These are phyloP conservation scores for Phytophthora meadii DNA, from an alignment of 352 stramenopile species.

Conservation along the genomic window DNA sequence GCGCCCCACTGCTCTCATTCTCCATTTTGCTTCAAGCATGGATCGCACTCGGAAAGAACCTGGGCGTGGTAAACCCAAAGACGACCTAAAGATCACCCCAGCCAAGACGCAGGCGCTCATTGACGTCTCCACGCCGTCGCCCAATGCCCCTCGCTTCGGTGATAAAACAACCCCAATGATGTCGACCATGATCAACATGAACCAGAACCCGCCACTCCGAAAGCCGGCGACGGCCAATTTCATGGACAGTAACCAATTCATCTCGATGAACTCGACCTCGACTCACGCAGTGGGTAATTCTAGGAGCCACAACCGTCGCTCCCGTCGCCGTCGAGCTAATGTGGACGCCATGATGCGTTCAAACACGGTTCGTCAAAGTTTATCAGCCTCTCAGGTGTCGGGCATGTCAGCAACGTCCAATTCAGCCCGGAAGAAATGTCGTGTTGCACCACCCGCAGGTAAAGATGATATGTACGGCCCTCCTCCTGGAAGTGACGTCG, in stretches of 20 bases:
- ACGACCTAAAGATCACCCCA: conserved; percentile 56
- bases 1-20: conserved; percentile 6
- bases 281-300: conserved; percentile 39
- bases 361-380: conserved; percentile 59
- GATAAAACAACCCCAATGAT: conserved; percentile 27
- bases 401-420: conserved; percentile 35
- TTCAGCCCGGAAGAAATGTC: conserved; percentile 21
- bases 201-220: conserved; percentile 41
- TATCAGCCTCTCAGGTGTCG: conserved; percentile 39
- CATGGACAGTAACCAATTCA: conserved; percentile 63
- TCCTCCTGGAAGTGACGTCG: conserved; percentile 51
- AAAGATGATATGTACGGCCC: conserved; percentile 46
- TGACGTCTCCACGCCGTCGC: conserved; percentile 67
- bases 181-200: conserved; percentile 35
- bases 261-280: conserved; percentile 40
- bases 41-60: conserved; percentile 41
- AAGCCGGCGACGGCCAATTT: conserved; percentile 54
- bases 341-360: conserved; percentile 77
- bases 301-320: conserved; percentile 19
- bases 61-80: conserved; percentile 34
- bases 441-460: conserved; percentile 15
- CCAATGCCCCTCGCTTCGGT: conserved; percentile 28
- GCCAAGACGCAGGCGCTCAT: conserved; percentile 64
- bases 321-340: conserved; percentile 59
- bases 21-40: conserved; percentile 41